Evolutionary conservation across 768 basidiomycete genomes (phyloP), one percentile per base, ranked within the genome.

Genomic region (Mycena sanguinolenta): DNA sequence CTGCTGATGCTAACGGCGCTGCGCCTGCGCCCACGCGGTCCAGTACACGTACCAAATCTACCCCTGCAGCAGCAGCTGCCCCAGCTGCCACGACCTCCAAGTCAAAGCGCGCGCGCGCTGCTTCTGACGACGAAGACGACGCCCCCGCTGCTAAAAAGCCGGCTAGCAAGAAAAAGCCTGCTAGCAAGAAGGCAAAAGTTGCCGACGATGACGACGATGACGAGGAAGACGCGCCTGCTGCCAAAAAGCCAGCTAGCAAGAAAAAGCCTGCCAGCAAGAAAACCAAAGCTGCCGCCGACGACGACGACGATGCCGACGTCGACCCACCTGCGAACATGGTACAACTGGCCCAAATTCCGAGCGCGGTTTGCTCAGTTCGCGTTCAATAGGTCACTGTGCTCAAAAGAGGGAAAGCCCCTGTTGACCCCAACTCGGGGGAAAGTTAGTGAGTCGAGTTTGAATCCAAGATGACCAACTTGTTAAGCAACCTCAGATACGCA

Each of bases 361-460:
- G 7, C 19, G 42, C 19, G 32, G 8, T 44, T 21, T 2, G 9
- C 42, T 59, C 28, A 59, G n/a, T 21, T 1, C 3, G 32, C 32
- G 21, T 39, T 59, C 28, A 10, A 23, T 36, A 80, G 77, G 77
- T 78, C 49, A 79, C 76, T 59, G 84, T 89, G 8, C 52, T 90
- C 38, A 88, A 87, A 76, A 80, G 88, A 28, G 88, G 88, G 19
- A 84, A 85, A 19, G 89, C 88, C 8, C 89, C 89, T 34, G 88
- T 90, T 4, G 89, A 90, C 74, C 82, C 85, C 0, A 54, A 63
- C 32, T 88, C 87, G 21, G 75, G n/a, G 77, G 21, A 81, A 78
- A 75, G 84, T 87, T 62, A 73, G 88, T 88, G 70, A 74, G 87
- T 85, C 13, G 16, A 68, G n/a, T 21, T 58, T 44, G 16, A 4